These are phyloP conservation scores for Carnegiea gigantea DNA, from an alignment of 179 eudicot genomes.

Conservation along the genomic window DNA sequence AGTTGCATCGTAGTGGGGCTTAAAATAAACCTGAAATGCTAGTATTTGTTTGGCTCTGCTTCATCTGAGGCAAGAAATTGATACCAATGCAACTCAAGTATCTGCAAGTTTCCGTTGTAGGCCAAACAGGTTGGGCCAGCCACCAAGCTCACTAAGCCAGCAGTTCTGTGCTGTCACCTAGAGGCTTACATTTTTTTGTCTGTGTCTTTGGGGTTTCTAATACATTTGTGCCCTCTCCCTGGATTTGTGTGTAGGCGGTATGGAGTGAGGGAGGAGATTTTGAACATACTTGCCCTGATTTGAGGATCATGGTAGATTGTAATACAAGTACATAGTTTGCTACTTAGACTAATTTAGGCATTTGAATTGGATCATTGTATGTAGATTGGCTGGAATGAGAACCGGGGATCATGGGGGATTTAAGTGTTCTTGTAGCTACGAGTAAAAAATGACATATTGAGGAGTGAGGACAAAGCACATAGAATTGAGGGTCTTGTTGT, in stretches of 20 bases:
- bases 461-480: neutral
- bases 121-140: no score
- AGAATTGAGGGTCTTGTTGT: conserved; percentile 19
- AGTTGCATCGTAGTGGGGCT: neutral
- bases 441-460: neutral
- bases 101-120: neutral
- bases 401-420: neutral
- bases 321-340: no score
- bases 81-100: neutral
- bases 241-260: no score
- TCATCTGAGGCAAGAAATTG: neutral
- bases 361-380: neutral
- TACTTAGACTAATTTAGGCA: neutral
- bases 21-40: neutral
- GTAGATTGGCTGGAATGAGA: neutral
- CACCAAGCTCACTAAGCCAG: no score
- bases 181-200: neutral
- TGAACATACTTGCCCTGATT: no score
- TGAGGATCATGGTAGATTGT: no score
- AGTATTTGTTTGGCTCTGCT: neutral
- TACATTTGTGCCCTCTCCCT: no score
- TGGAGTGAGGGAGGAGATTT: no score
- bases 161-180: no score
- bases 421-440: neutral
- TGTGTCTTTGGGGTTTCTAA: no score